Conservation (phyloP, 345 rosid genomes). For the Aethionema arabicum region DNA sequence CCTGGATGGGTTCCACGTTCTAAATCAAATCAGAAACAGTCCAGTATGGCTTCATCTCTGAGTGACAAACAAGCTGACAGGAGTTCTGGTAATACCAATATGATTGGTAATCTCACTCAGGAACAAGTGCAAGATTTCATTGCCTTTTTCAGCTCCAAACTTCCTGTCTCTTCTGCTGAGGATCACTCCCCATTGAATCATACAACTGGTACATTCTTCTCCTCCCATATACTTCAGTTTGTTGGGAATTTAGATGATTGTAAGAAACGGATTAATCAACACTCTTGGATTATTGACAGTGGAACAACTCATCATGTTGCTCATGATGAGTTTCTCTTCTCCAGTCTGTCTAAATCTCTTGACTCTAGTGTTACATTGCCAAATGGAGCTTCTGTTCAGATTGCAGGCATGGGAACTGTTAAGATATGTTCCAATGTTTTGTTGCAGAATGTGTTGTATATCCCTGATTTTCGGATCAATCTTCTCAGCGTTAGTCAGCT, state of each 20-base stretch:
- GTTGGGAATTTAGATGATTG: no score
- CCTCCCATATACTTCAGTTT: no score
- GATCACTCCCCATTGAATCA: no score
- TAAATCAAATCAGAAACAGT: background rate
- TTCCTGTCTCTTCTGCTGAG: no score
- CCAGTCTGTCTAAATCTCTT: fast-evolving
- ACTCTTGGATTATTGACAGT: background rate
- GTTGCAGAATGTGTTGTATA: background rate
- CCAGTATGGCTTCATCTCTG: fast-evolving
- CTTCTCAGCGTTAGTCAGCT: no score
- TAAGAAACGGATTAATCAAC: no score
- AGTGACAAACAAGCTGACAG: no score
- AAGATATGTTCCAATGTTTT: fast-evolving
- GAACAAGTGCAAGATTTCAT: background rate
- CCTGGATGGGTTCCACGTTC: background rate
- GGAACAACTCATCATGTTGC: background rate
- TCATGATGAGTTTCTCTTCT: fast-evolving
- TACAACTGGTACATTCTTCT: no score
- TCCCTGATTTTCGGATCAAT: background rate
- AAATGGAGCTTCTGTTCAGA: background rate
- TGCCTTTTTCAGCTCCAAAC: background rate
- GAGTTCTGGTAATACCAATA: no score
- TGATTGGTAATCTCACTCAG: background rate
- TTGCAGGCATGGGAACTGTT: background rate
- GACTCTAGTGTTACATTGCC: background rate